Base-by-base conservation (phyloP, 345 rosid genomes). In the Aegle marmelos region DNA sequence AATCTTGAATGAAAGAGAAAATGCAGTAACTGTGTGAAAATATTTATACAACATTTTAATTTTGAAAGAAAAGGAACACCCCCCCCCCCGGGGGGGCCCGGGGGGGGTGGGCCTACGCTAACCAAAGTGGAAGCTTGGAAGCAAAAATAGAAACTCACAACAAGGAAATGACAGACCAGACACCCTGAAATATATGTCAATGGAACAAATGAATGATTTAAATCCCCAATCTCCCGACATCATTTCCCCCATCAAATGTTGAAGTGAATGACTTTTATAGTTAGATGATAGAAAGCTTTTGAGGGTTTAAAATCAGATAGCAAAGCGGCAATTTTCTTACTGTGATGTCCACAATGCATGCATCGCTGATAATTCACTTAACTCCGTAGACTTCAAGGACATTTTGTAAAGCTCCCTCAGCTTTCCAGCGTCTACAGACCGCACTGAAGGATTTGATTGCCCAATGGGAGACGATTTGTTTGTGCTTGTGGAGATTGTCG, bases 381-480 rank as follows among this genome's bases (percentile, higher is more conserved):
- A 78, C 60, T 86, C 82, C 22, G 83, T 81, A 17, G 90, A 89
- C 75, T 85, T 92, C 82, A 93, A 83, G 39, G 98, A 88, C 91
- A 87, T 86, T 75, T 85, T 93, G 76, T 95, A 95, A 1, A 93
- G 92, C 63, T 92, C 94, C 81, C 89, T 93, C 27, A 93, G 90
- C 82, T 92, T 93, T 68, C 62, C 86, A 2, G 78, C 64, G 62
- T 93, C 98, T 60, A 80, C 89, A 4, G 76, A 69, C 80, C 79
- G 87, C 65, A 74, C 79, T 31, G 84, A 69, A 59, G 85, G 79
- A 75, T 67, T 61, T 34, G 81, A 45, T 68, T 80, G 79, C 1
- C 75, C 34, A 9, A 37, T 39, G 39, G 84, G 17, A 78, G 88
- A 60, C 61, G 83, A 74, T 78, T 85, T 91, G 66, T 77, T 85